Base-by-base conservation (phyloP, 768 basidiomycete genomes). In the Harrya chromipes region DNA sequence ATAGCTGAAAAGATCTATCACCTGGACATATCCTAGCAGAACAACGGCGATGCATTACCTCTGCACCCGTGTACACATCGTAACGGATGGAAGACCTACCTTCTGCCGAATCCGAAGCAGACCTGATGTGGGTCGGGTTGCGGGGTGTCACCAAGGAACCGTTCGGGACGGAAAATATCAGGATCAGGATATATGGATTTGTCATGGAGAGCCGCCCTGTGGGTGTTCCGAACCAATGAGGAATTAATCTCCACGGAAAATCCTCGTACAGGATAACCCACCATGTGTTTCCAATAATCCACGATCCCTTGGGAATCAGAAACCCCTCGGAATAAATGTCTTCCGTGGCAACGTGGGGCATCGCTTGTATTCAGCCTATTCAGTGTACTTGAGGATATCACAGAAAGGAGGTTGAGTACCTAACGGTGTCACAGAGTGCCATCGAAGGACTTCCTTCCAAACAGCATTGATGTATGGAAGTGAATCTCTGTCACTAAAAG, bases 31-130 rank as follows among this genome's bases (percentile, higher is more conserved):
- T 27, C 40, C 65, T 67, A 11, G n/a, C 4, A 26, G 8, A 2
- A 16, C 21, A 35, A 29, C 12, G 29, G 12, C 29, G 14, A 23
- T 3, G 23, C 23, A 23, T 26, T 9, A 8, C 8, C 26, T 24
- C 17, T 9, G 11, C 10, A 12, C 23, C 11, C 26, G 11, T 16
- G 3, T 17, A 2, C 14, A 2, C 34, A 16, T 10, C 34, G 1
- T 34, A 17, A 19, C 0, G n/a, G 4, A 43, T 10, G 12, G 6
- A 5, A 17, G 16, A 40, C 54, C 4, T 24, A 62, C 66, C 67
- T 57, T 46, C 68, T 58, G 1, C 67, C 68, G 12, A 53, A 70
- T 13, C 69, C 69, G 36, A 67, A 68, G 23, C 46, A 56, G 0
- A 21, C 40, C 4, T n/a, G 48, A 52, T 29, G 45, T 13, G 45